A percentile compares a stretch with the other conserved stretches of the same genome.
These are phyloP conservation scores for Fragilaria radians DNA, from an alignment of 108 stramenopile species.

Conservation along the genomic window DNA sequence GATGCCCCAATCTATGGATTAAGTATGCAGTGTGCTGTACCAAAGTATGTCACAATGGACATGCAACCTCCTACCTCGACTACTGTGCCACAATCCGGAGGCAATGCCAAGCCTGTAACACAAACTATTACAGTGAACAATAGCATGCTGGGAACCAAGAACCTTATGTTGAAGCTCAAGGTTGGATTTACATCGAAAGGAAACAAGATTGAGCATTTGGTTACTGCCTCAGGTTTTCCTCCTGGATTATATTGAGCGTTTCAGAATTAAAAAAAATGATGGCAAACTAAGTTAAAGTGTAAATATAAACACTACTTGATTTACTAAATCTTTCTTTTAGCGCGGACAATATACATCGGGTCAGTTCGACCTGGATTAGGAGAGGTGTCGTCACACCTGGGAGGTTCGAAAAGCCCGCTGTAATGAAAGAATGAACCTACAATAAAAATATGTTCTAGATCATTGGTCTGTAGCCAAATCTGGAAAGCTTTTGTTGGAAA, in stretches of 20 bases:
- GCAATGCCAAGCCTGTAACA: conserved; percentile 67
- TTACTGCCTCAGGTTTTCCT: conserved; percentile 81
- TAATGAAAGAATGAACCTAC: conserved; percentile 92
- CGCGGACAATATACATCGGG: conserved; percentile 91
- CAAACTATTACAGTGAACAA: conserved; percentile 90
- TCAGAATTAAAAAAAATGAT: conserved; percentile 11
- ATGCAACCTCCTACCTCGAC: conserved; percentile 93
- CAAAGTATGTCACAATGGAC: conserved; percentile 94
- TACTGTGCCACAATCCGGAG: conserved; percentile 63
- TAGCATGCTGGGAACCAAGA: conserved; percentile 87
- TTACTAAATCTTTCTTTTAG: conserved; percentile 29
- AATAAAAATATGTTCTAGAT: conserved; percentile 92
- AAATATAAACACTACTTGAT: not conserved
- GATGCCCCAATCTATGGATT: conserved; percentile 73
- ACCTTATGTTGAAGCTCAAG: conserved; percentile 94
- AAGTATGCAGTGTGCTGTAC: conserved; percentile 92
- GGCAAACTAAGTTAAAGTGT: conserved; percentile 4
- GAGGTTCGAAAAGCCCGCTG: conserved; percentile 75
- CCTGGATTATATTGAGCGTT: conserved; percentile 57
- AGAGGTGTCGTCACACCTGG: conserved; percentile 75
- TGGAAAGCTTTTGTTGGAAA: conserved; percentile 82
- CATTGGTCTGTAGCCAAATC: conserved; percentile 81
- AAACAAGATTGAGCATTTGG: conserved; percentile 82
- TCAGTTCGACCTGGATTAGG: conserved; percentile 89
- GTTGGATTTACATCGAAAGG: conserved; percentile 85